A percentile compares a stretch with the other conserved stretches of the same genome.
Evolutionary conservation across 73 alveolate genomes (phyloP).

Genomic region (Paraurostyla sp.): DNA sequence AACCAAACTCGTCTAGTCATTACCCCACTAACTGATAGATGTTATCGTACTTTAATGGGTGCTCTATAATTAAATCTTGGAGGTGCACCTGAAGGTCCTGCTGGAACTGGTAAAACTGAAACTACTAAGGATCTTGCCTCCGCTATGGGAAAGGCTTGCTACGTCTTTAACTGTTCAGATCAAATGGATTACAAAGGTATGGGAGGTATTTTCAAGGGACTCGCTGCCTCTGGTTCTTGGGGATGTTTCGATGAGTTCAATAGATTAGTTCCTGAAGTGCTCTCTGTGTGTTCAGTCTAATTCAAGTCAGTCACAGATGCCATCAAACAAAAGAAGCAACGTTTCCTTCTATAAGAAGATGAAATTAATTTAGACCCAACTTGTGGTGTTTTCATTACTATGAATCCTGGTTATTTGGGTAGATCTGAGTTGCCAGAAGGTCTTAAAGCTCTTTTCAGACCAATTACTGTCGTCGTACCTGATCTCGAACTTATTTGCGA

Average conservation of each 20-base stretch:
- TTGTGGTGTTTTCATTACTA: conserved; percentile 99
- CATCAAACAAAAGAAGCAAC: conserved; percentile 88
- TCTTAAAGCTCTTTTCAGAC: conserved; percentile 99
- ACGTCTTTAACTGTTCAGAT: conserved; percentile 99
- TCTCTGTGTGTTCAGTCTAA: conserved; percentile 99
- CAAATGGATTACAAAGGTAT: conserved; percentile 99
- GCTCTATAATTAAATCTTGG: conserved; percentile 99
- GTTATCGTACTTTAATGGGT: conserved; percentile 99
- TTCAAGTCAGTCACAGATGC: conserved; percentile 99
- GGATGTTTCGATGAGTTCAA: conserved; percentile 99
- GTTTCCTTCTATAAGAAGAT: conserved; percentile 98
- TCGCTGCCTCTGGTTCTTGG: conserved; percentile 99
- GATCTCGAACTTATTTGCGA: conserved; percentile 99
- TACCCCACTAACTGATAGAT: conserved; percentile 99
- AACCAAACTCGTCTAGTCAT: conserved; percentile 99
- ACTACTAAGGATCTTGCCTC: conserved; percentile 99
- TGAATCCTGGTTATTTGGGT: conserved; percentile 99
- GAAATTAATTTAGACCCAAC: conserved; percentile 99
- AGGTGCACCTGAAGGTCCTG: conserved; percentile 99
- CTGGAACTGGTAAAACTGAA: conserved; percentile 99
- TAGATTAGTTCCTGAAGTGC: conserved; percentile 99
- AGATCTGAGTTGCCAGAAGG: conserved; percentile 99
- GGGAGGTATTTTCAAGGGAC: conserved; percentile 99
- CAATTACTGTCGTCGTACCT: conserved; percentile 99
- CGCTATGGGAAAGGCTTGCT: conserved; percentile 99